Evolutionary conservation across 345 rosid species (phyloP).

Genomic region (Geranium brycei): DNA sequence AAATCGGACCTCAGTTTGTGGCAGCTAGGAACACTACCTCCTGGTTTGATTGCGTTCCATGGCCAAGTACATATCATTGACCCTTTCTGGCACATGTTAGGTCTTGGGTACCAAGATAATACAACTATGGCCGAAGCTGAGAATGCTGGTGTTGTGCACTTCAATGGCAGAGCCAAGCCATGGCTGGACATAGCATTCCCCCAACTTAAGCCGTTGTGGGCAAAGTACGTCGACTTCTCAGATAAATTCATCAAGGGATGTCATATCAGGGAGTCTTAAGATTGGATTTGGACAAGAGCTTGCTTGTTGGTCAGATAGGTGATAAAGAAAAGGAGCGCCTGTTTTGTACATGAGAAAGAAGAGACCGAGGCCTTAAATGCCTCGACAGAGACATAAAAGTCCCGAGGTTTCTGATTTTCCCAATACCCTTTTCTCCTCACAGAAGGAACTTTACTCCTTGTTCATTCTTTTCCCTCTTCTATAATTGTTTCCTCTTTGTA

Average conservation of each 20-base stretch:
- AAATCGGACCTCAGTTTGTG: slow-evolving; percentile 90
- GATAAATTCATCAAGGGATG: slow-evolving; percentile 70
- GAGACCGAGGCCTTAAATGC: too few relatives aligned
- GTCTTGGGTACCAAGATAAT: slow-evolving; percentile 69
- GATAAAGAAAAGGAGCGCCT: too few relatives aligned
- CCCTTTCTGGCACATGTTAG: slow-evolving; percentile 98
- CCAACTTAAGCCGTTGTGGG: slow-evolving; percentile 55
- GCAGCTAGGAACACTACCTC: slow-evolving; percentile 93
- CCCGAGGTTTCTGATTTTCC: too few relatives aligned
- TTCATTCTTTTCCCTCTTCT: too few relatives aligned
- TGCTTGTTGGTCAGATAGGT: slow-evolving; percentile 2
- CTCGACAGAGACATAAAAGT: too few relatives aligned
- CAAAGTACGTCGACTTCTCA: slow-evolving; percentile 53
- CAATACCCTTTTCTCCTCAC: too few relatives aligned
- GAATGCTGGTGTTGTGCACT: slow-evolving; percentile 61
- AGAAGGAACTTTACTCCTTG: too few relatives aligned
- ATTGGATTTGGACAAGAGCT: slow-evolving; percentile 14
- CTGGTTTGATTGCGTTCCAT: slow-evolving; percentile 86
- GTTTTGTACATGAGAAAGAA: too few relatives aligned
- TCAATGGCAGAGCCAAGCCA: slow-evolving; percentile 62
- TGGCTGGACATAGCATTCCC: slow-evolving; percentile 83
- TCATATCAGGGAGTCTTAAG: slow-evolving; percentile 42
- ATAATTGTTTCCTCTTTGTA: too few relatives aligned
- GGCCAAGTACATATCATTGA: slow-evolving; percentile 73
- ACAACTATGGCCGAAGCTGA: slow-evolving; percentile 42